Base-by-base conservation (phyloP, 176 grass and related monocot species). In the Eremochloa ophiuroides region DNA sequence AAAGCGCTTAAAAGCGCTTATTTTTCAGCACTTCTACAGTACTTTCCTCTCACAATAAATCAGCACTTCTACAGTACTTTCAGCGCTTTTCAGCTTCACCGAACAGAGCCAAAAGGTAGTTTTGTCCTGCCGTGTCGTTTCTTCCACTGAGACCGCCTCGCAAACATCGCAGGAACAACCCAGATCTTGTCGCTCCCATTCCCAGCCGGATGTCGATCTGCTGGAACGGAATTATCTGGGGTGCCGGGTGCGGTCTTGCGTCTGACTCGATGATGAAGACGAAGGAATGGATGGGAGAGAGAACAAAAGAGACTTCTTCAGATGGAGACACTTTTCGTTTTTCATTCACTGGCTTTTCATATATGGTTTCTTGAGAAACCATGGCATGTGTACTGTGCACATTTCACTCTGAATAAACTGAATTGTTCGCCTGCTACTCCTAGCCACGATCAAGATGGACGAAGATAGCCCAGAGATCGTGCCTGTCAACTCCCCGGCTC, bases 111-210 rank as follows among this genome's bases (percentile, higher is more conserved):
- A n/a, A n/a, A n/a, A n/a, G 8, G 1, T 25, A 20, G 14, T 23
- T 27, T 34, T 27, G 17, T 65, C 67, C 18, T 3, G 33, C 11
- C 13, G 17, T 20, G 38, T 78, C 63, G 83, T 85, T 77, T 81
- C 22, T 73, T 66, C 65, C 66, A n/a, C 72, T 17, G 16, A 64
- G 22, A 28, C 63, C 50, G 34, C 87, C 71, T 89, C 72, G 78
- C 78, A 55, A 85, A 65, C 72, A 66, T 10, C 87, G 83, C n/a
- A 6, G 16, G 25, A 69, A n/a, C n/a, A n/a, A 25, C 46, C n/a
- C 58, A 28, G 40, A 39, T 51, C 18, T 69, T 69, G 40, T 89
- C 82, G n/a, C 33, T 63, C 47, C 10, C 25, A 3, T 13, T 53
- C 44, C 6, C 31, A 3, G 30, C 31, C 4, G 6, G 12, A 35